Evolutionary conservation across 192 early-diverging fungal genomes (phyloP).

Genomic region (Backusella tuberculispora): DNA sequence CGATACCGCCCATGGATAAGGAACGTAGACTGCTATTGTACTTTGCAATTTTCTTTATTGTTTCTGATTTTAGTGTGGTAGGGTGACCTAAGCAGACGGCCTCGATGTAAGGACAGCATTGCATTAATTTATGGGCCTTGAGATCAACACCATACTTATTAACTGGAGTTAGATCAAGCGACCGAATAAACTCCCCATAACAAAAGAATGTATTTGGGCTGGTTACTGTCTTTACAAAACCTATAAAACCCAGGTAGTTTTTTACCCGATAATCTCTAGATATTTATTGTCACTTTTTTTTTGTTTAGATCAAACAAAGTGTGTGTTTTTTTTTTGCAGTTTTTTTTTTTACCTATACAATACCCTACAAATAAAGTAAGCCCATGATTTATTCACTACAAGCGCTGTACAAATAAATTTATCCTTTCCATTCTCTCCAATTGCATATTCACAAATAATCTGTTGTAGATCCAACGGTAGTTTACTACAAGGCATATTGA

Average conservation of each 20-base stretch:
- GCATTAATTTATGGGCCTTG: neutral
- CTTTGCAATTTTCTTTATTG: neutral
- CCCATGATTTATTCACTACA: neutral
- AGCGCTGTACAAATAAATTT: conserved; percentile 6
- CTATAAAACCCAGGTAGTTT: neutral
- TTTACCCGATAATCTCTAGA: conserved; percentile 5
- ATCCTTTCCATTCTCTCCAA: neutral
- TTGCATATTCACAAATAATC: conserved; percentile 9
- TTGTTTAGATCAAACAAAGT: too few relatives aligned
- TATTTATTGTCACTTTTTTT: too few relatives aligned
- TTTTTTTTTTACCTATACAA: neutral
- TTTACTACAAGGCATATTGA: neutral
- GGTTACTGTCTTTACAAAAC: neutral
- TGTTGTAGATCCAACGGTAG: conserved; percentile 8
- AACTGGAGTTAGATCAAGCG: neutral
- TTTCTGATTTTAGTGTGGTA: neutral
- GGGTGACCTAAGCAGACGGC: neutral
- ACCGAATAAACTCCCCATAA: neutral
- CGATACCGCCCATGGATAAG: neutral
- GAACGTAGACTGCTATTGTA: neutral
- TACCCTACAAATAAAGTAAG: conserved; percentile 1
- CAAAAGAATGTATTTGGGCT: neutral
- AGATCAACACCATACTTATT: neutral
- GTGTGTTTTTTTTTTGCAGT: too few relatives aligned
- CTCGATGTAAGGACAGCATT: neutral